Evolutionary conservation across 768 basidiomycete species (phyloP).

Genomic region (Infundibulicybe gibba): DNA sequence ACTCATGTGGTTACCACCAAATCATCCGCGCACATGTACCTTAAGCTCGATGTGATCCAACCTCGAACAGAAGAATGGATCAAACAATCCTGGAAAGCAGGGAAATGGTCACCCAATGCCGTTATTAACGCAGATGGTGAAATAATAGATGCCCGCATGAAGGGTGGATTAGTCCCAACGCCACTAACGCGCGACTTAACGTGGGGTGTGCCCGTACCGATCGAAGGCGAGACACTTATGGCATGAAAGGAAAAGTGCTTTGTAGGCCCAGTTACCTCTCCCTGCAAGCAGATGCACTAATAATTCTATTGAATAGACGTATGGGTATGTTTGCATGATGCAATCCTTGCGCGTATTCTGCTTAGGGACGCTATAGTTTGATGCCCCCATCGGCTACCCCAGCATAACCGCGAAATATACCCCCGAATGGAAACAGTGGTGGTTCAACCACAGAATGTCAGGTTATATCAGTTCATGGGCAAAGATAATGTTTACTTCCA

Average conservation of each 20-base stretch:
- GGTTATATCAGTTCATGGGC: slow-evolving; percentile 98
- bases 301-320: slow-evolving; percentile 55
- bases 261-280: slow-evolving; percentile 53
- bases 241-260: slow-evolving; percentile 92
- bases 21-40: slow-evolving; percentile 87
- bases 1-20: slow-evolving; percentile 73
- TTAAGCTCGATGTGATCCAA: slow-evolving; percentile 82
- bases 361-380: slow-evolving; percentile 59
- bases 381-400: slow-evolving; percentile 94
- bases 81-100: slow-evolving; percentile 68
- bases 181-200: slow-evolving; percentile 91
- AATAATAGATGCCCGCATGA: slow-evolving; percentile 86
- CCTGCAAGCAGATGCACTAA: slow-evolving; percentile 2
- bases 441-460: slow-evolving; percentile 88
- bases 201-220: slow-evolving; percentile 95
- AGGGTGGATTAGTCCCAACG: slow-evolving; percentile 80
- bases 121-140: slow-evolving; percentile 88
- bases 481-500: slow-evolving; percentile 99
- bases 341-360: background rate
- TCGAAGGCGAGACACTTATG: slow-evolving; percentile 72
- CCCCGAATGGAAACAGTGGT: slow-evolving; percentile 94
- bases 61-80: slow-evolving; percentile 86
- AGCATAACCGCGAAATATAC: slow-evolving; percentile 97
- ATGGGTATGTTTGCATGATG: slow-evolving; percentile 61
- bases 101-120: slow-evolving; percentile 91